These are phyloP conservation scores for Prunus salicina DNA, from an alignment of 306 rosid genomes.

Conservation along the genomic window DNA sequence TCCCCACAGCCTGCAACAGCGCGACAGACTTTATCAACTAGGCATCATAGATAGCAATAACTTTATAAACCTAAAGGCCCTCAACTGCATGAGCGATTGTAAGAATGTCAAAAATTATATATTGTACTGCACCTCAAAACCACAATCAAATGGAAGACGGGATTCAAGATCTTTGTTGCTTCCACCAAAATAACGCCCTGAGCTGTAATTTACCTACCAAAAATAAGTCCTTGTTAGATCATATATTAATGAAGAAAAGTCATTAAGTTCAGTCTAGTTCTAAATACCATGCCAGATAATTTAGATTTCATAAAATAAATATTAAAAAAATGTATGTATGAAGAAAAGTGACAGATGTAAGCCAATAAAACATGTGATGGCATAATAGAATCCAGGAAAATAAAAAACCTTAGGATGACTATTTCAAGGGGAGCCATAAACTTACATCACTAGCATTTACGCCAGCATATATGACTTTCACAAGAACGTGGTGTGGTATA, in stretches of 20 bases:
- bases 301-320: not conserved
- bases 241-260: not conserved
- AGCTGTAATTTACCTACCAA: constrained; percentile 91
- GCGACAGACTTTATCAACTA: constrained; percentile 12
- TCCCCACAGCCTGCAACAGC: constrained; percentile 73
- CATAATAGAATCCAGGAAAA: not conserved
- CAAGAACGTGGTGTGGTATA: constrained; percentile 62
- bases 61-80: not conserved
- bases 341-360: not conserved
- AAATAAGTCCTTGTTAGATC: constrained; percentile 28
- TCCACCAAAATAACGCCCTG: constrained; percentile 82
- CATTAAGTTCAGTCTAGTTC: not conserved
- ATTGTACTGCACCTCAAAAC: constrained; percentile 72
- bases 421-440: constrained; percentile 23
- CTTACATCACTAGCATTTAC: constrained; percentile 99
- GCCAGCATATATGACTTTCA: constrained; percentile 88
- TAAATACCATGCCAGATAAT: not conserved
- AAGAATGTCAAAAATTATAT: constrained; percentile 12
- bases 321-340: not conserved
- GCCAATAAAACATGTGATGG: not conserved
- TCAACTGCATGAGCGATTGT: not conserved
- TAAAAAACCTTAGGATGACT: not conserved
- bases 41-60: constrained; percentile 12
- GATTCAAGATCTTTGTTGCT: constrained; percentile 43
- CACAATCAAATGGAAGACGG: constrained; percentile 92